These are phyloP conservation scores for Amaranthus palmeri DNA, from an alignment of 148 eudicot species.

Conservation along the genomic window DNA sequence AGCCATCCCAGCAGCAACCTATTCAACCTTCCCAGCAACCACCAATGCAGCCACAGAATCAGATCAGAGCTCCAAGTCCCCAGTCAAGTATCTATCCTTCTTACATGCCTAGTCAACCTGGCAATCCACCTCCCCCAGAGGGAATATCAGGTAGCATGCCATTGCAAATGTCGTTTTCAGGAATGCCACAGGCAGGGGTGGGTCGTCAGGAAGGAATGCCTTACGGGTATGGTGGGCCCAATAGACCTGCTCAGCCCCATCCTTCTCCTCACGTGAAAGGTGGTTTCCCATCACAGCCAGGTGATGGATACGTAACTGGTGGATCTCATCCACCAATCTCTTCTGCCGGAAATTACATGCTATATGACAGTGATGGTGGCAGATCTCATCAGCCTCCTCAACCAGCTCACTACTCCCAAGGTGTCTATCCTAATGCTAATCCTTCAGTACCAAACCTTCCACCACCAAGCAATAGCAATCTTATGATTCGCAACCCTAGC, in stretches of 20 bases:
- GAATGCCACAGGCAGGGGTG: constrained; percentile 48
- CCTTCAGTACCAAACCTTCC: constrained; percentile 44
- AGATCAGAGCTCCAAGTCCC: constrained; percentile 46
- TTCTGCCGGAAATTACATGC: constrained; percentile 57
- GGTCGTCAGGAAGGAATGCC: constrained; percentile 49
- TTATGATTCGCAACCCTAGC: constrained; percentile 35
- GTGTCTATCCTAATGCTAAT: constrained; percentile 53
- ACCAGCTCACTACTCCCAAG: constrained; percentile 49
- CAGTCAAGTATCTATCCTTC: constrained; percentile 53
- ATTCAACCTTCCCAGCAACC: constrained; percentile 39
- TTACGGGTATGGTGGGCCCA: constrained; percentile 63
- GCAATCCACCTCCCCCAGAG: constrained; percentile 53
- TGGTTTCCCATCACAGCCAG: constrained; percentile 46
- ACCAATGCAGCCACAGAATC: constrained; percentile 35
- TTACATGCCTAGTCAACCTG: constrained; percentile 58
- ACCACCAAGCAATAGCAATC: constrained; percentile 35
- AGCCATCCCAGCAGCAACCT: constrained; percentile 40
- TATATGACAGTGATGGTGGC: constrained; percentile 60
- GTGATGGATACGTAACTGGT: constrained; percentile 55
- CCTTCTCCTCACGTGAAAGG: constrained; percentile 60
- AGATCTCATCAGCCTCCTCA: constrained; percentile 49
- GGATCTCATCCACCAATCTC: constrained; percentile 58
- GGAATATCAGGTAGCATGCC: constrained; percentile 56
- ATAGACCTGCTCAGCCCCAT: constrained; percentile 56
- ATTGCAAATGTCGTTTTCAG: constrained; percentile 67